Evolutionary conservation across 495 filamentous ascomycete genomes (phyloP), one percentile per base, ranked within the genome.

Genomic region (Aspergillus homomorphus): DNA sequence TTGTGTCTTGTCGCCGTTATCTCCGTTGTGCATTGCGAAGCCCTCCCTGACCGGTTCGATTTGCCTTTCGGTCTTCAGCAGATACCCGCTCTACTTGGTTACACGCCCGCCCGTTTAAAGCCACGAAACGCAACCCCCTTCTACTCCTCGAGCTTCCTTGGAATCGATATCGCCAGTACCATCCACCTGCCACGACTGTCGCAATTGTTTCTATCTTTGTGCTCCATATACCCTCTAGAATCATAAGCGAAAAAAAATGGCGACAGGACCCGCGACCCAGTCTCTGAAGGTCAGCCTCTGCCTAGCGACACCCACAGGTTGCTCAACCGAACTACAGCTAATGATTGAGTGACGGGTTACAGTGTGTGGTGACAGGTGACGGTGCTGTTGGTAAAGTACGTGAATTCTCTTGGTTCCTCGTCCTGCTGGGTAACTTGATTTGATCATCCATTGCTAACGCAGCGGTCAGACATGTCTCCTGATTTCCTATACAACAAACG

Each of bases 321-420:
- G 53, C 53, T 51, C 51, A 44, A 58, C 57, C 26, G 57, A 41
- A 51, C 45, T 46, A 56, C 58, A 60, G 67, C 70, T 76, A 65
- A 79, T 54, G 44, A 38, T 20, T 41, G 45, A 56, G 53, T 49
- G 23, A 43, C 6, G 38, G 12, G 12, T 14, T 38, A 54, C 68
- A 96, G 93, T 98, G 94, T 75, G 94, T 98, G 66, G 94, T 98
- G 69, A 98, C 94, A 48, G 94, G 94, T 73, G 94, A 98, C 73
- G 94, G 94, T 85, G 94, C 94, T 67, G 94, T 98, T 61, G 94
- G 94, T 70, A 98, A 98, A 84, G 92, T 96, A 68, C 72, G 82
- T 72, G 54, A 43, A 15, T 46, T 48, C 44, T 38, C 46, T 30
- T 7, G 45, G 50, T 59, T 45, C 22, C 14, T 21, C 46, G 4